Evolutionary conservation across 2,329 filamentous ascomycete genomes (phyloP), one percentile per base, ranked within the genome.

Genomic region (Claviceps capensis): DNA sequence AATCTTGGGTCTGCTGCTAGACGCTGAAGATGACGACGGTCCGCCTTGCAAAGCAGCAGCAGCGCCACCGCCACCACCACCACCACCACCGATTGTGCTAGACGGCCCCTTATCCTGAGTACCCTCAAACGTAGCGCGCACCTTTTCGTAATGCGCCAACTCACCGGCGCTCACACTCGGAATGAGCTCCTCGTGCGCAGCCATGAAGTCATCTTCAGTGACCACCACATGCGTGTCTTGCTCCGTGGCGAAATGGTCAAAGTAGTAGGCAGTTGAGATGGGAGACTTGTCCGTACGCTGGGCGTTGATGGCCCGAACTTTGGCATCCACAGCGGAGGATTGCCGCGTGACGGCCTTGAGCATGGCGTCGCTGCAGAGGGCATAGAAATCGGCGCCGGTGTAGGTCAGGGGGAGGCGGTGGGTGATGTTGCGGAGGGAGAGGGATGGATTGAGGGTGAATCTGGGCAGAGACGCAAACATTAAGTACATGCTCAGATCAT

Each of bases 301-400:
- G 2, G 70, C 65, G 60, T 87, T 87, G 65, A 95, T 73, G 4
- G 76, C 73, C 22, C 78, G 77, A 58, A 98, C 86, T 67, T 93
- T 93, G 49, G 79, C 75, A 65, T 98, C 93, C 2, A 97, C 90
- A 2, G 80, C 75, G 1, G 81, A 78, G 2, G 93, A 89, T 64
- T 94, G 88, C 5, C 93, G 82, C 2, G 93, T 98, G 53, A 98
- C 91, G 19, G 93, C 93, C 67, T 98, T 97, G 59, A 98, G 84
- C 93, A 98, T 98, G 49, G 93, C 89, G 67, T 98, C 93, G 44
- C 89, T 95, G 72, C 91, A 97, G 19, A 98, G 77, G 1, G 93
- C 93, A 68, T 98, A 98, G 63, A 98, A 84, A 70, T 98, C 93
- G 56, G 93, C 93, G 62, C 93, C 93, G 0, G 93, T 98, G 70